Conservation (phyloP, 805 yeast genomes). For the Metschnikowia koreensis region DNA sequence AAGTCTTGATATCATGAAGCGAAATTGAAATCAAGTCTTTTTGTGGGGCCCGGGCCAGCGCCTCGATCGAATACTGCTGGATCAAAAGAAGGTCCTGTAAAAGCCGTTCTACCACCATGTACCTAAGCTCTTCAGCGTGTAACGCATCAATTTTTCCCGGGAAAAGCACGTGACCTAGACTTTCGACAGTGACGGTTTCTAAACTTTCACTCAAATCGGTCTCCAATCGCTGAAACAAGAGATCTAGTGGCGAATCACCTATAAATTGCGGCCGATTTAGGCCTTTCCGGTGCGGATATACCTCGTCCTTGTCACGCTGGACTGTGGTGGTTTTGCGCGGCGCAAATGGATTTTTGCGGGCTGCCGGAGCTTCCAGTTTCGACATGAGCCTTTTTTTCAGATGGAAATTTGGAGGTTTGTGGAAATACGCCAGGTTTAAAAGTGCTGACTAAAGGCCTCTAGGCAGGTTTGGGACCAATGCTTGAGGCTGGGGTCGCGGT, state of each 20-base stretch:
- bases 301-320: conserved; percentile 29
- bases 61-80: conserved; percentile 33
- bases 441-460: background rate
- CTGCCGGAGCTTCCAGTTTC: background rate
- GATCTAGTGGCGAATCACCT: conserved; percentile 35
- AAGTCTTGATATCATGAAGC: conserved; percentile 76
- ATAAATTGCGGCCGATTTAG: conserved; percentile 30
- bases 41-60: conserved; percentile 16
- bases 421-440: background rate
- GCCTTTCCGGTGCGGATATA: conserved; percentile 34
- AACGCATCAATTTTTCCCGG: background rate
- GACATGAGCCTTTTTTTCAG: background rate
- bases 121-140: conserved; percentile 2
- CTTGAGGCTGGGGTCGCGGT: background rate
- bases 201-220: conserved; percentile 22
- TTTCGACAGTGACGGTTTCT: conserved; percentile 22
- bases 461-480: background rate
- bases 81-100: conserved; percentile 38
- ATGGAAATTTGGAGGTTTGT: background rate
- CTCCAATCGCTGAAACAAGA: conserved; percentile 32
- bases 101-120: conserved; percentile 32
- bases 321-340: conserved; percentile 28
- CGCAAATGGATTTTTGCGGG: conserved; percentile 33
- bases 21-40: conserved; percentile 59
- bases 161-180: background rate